Evolutionary conservation across 441 rosid species (phyloP).

Genomic region (Hura crepitans): DNA sequence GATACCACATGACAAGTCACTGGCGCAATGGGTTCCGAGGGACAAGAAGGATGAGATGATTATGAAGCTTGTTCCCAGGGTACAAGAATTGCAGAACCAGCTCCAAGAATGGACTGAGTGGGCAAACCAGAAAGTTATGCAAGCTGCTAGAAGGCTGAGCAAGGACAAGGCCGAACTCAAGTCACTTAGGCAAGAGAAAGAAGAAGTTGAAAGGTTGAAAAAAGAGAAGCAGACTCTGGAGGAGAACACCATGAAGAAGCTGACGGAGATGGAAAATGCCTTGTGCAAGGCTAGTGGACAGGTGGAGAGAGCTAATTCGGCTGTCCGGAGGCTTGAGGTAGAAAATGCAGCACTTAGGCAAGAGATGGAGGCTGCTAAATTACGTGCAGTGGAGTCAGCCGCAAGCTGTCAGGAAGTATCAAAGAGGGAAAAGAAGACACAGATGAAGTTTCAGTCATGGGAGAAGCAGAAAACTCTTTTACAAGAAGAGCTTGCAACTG

Average conservation of each 20-base stretch:
- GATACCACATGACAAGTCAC: constrained; percentile 46
- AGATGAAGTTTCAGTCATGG: constrained; percentile 66
- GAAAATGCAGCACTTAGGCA: constrained; percentile 62
- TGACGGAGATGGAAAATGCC: constrained; percentile 84
- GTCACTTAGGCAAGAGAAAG: constrained; percentile 79
- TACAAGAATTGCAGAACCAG: constrained; percentile 60
- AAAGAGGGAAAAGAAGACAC: constrained; percentile 66
- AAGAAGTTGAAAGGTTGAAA: constrained; percentile 75
- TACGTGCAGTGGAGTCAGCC: constrained; percentile 67
- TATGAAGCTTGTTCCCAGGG: constrained; percentile 59
- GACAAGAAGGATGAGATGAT: constrained; percentile 76
- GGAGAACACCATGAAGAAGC: constrained; percentile 80
- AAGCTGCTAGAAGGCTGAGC: constrained; percentile 80
- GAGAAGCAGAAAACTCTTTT: constrained; percentile 65
- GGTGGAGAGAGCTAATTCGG: constrained; percentile 64
- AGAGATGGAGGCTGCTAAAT: constrained; percentile 72
- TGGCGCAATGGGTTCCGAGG: constrained; percentile 52
- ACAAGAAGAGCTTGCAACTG: constrained; percentile 70
- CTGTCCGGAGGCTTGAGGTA: constrained; percentile 69
- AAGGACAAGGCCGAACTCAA: constrained; percentile 82
- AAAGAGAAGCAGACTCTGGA: constrained; percentile 72
- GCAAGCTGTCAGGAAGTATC: constrained; percentile 67
- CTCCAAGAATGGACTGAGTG: constrained; percentile 91
- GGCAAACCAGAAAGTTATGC: constrained; percentile 97
- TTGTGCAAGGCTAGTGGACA: constrained; percentile 70